These are phyloP conservation scores for Cryphonectria nitschkei DNA, from an alignment of 2,329 filamentous ascomycete species.

Conservation along the genomic window DNA sequence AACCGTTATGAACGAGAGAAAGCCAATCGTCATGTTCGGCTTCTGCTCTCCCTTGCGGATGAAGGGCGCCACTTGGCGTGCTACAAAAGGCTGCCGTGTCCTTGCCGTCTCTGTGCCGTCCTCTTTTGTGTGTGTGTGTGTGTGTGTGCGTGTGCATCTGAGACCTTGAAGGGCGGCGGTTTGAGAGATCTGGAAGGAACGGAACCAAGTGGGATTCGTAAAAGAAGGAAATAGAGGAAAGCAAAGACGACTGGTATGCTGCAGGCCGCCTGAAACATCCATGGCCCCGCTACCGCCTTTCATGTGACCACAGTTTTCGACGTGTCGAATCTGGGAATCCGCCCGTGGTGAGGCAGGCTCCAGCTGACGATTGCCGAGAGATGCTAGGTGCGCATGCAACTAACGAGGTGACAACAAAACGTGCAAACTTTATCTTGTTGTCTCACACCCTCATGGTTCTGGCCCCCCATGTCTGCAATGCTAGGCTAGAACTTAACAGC, in stretches of 20 bases:
- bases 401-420: slow-evolving; percentile 10
- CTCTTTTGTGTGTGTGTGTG: not conserved
- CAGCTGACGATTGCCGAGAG: slow-evolving; percentile 7
- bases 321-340: slow-evolving; percentile 1
- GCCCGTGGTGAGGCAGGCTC: not conserved
- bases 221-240: not conserved
- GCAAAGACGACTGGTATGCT: not conserved
- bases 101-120: not conserved
- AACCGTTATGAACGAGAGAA: not conserved
- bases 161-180: not conserved
- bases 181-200: not conserved
- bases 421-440: not conserved
- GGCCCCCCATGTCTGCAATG: not conserved
- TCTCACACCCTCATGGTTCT: slow-evolving; percentile 1
- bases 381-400: slow-evolving; percentile 11
- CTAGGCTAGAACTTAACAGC: not conserved
- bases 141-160: not conserved
- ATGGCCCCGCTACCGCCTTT: not conserved
- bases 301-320: slow-evolving; percentile 7
- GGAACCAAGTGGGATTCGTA: not conserved
- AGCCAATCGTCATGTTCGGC: not conserved
- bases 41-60: not conserved
- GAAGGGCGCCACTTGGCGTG: slow-evolving; percentile 6
- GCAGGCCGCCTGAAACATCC: slow-evolving; percentile 3
- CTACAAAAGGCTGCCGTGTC: not conserved